Conservation (phyloP, 192 early-diverging fungal genomes). For the Bifiguratus adelaidae region DNA sequence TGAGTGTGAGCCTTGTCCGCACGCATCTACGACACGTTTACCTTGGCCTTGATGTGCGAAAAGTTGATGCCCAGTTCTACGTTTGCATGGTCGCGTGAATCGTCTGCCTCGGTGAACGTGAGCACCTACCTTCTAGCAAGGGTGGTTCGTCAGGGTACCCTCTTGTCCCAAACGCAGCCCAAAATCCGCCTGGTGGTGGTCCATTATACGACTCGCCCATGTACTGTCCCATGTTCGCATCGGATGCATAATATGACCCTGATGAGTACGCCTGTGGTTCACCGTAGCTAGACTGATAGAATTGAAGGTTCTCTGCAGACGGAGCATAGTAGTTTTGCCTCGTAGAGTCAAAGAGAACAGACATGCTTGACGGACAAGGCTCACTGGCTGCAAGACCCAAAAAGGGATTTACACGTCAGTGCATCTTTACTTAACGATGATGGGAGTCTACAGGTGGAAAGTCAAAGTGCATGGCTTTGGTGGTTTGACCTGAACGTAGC, state of each 20-base stretch:
- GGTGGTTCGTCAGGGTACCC: conserved; percentile 90
- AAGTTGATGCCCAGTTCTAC: conserved; percentile 93
- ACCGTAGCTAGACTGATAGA: conserved; percentile 36
- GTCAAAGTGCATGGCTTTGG: conserved; percentile 15
- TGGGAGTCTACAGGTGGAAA: conserved; percentile 26
- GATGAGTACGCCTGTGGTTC: conserved; percentile 24
- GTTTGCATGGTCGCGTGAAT: neutral
- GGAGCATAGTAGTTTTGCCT: conserved; percentile 17
- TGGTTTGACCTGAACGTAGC: conserved; percentile 32
- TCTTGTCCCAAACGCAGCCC: conserved; percentile 84
- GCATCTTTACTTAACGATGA: too few relatives aligned
- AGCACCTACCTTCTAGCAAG: conserved; percentile 63
- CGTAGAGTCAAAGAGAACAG: conserved; percentile 21
- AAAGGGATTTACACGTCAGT: too few relatives aligned
- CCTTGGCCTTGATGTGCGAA: conserved; percentile 80
- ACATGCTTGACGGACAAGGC: too few relatives aligned
- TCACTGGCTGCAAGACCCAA: too few relatives aligned
- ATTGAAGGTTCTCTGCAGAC: conserved; percentile 37
- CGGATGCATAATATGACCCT: conserved; percentile 12
- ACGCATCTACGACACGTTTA: neutral
- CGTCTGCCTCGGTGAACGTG: neutral
- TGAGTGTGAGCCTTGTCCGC: neutral
- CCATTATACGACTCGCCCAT: conserved; percentile 11
- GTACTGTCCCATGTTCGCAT: conserved; percentile 17
- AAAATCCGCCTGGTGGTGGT: conserved; percentile 16